Evolutionary conservation across 2,329 filamentous ascomycete species (phyloP).

Genomic region (Hypoxylon sp.): DNA sequence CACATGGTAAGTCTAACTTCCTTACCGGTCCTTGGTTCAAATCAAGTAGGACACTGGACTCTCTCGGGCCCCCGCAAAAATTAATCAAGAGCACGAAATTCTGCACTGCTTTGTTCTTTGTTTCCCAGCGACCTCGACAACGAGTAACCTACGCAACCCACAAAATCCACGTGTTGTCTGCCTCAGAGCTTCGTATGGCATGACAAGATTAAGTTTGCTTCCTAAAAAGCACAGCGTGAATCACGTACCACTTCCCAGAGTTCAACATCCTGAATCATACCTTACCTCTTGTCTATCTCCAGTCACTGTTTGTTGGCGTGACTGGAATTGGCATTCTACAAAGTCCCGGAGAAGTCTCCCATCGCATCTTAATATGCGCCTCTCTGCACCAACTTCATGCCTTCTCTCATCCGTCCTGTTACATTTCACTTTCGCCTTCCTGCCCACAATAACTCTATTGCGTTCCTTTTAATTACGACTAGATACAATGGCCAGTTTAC

Average conservation of each 20-base stretch:
- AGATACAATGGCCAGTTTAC: slow-evolving; percentile 35
- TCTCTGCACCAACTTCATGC: neutral
- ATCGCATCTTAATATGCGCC: neutral
- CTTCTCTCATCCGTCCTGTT: slow-evolving; percentile 2
- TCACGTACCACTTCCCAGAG: slow-evolving; percentile 4
- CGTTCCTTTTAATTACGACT: slow-evolving; percentile 1
- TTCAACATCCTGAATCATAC: slow-evolving; percentile 14
- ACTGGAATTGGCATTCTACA: slow-evolving; percentile 1
- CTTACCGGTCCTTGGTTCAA: neutral
- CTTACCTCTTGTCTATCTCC: neutral
- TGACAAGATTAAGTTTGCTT: slow-evolving; percentile 25
- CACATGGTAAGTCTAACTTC: slow-evolving; percentile 77
- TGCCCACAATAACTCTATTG: neutral
- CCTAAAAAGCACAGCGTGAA: neutral
- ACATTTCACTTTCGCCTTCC: neutral
- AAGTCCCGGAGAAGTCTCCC: neutral
- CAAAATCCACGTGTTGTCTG: slow-evolving; percentile 8
- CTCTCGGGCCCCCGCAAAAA: neutral
- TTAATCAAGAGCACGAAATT: neutral
- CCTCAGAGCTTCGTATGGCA: slow-evolving; percentile 29
- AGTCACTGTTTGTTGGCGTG: neutral
- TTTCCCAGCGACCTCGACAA: slow-evolving; percentile 9
- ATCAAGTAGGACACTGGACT: neutral
- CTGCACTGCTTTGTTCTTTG: slow-evolving; percentile 9
- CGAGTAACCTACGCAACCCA: neutral